Conservation (phyloP, 345 rosid species). For the Hibiscus tridactylites region DNA sequence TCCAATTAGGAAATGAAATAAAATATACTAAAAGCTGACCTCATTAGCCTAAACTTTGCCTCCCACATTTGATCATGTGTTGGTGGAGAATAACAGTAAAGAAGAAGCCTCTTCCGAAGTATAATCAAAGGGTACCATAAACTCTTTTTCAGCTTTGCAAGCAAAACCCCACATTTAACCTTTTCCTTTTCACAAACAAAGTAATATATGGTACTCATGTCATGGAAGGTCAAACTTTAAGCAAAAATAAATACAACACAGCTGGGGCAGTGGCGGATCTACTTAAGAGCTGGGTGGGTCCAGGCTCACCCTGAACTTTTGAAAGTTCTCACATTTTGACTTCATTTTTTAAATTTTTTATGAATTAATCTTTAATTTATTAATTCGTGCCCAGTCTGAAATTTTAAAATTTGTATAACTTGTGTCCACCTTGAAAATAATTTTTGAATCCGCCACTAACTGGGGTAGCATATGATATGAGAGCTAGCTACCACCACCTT, state of each 20-base stretch:
- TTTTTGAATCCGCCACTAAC: background rate
- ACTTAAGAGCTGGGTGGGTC: no score
- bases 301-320: no score
- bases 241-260: conserved; percentile 39
- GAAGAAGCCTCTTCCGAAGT: conserved; percentile 12
- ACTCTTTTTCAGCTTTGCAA: conserved; percentile 61
- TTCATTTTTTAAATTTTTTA: no score
- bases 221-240: conserved; percentile 56
- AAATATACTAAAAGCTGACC: conserved; percentile 14
- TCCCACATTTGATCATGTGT: background rate
- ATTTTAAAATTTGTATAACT: no score
- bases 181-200: conserved; percentile 12
- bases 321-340: no score
- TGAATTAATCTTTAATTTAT: no score
- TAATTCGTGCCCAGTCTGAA: no score
- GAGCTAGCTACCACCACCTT: conserved; percentile 6
- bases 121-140: conserved; percentile 35
- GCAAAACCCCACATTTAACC: conserved; percentile 41
- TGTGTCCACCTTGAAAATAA: no score
- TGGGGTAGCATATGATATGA: conserved; percentile 13
- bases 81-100: background rate
- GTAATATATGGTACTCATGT: conserved; percentile 22
- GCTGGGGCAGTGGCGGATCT: conserved; percentile 8
- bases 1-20: conserved; percentile 20
- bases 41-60: conserved; percentile 13